These are phyloP conservation scores for Stagonosporopsis chrysanthemi DNA, from an alignment of 2,329 filamentous ascomycete species.

Conservation along the genomic window DNA sequence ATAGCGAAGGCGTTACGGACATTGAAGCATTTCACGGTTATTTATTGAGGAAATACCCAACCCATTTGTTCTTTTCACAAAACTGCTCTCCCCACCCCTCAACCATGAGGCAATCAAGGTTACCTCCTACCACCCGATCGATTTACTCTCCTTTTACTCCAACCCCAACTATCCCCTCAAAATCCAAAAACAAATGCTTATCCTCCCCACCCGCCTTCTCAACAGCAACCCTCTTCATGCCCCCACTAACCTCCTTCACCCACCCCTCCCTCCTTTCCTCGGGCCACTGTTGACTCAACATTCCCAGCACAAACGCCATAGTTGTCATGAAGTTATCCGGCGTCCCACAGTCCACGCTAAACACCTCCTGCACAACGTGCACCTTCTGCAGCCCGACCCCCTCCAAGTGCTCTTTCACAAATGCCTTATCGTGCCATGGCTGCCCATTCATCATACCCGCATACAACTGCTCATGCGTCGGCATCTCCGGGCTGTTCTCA, in stretches of 20 bases:
- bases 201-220: slow-evolving; percentile 24
- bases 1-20: slow-evolving; percentile 39
- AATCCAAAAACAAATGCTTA: slow-evolving; percentile 18
- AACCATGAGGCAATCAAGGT: not conserved
- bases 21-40: slow-evolving; percentile 21
- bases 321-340: slow-evolving; percentile 23
- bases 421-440: slow-evolving; percentile 21
- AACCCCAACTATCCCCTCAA: slow-evolving; percentile 26
- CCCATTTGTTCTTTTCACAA: not conserved
- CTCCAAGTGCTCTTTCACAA: slow-evolving; percentile 22
- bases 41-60: slow-evolving; percentile 20
- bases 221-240: slow-evolving; percentile 18
- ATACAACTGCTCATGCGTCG: slow-evolving; percentile 16
- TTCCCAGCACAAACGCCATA: slow-evolving; percentile 28
- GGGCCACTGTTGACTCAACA: slow-evolving; percentile 26
- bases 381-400: slow-evolving; percentile 29
- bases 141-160: slow-evolving; percentile 24
- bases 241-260: slow-evolving; percentile 15
- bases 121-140: not conserved
- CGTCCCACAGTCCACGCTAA: slow-evolving; percentile 19
- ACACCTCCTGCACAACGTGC: slow-evolving; percentile 15
- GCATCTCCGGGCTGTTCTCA: slow-evolving; percentile 10
- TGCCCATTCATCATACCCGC: slow-evolving; percentile 13
- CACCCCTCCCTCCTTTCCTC: slow-evolving; percentile 25
- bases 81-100: not conserved